Evolutionary conservation across 1,284 basidiomycete genomes (phyloP).

Genomic region (Melampsora larici-populina): DNA sequence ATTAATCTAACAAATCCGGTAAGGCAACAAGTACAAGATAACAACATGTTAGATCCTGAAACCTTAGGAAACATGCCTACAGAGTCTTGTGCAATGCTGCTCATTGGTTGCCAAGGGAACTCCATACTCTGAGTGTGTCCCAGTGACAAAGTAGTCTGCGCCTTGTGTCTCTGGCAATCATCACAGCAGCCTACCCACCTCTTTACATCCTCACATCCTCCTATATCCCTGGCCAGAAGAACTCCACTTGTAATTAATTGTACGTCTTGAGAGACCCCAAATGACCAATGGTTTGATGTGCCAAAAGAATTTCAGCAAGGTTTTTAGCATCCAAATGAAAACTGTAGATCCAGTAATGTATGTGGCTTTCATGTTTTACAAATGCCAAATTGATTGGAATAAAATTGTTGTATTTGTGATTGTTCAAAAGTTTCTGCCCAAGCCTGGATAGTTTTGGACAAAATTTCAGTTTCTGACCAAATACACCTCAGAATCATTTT

Average conservation of each 20-base stretch:
- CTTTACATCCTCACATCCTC: not conserved
- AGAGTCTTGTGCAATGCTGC: not conserved
- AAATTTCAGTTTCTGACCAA: too few species aligned
- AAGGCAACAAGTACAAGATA: not conserved
- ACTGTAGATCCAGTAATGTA: too few species aligned
- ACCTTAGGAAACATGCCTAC: not conserved
- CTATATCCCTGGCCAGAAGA: not conserved
- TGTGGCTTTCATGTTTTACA: too few species aligned
- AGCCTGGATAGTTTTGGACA: too few species aligned
- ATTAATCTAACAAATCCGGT: not conserved
- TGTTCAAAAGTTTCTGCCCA: too few species aligned
- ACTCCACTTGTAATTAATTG: not conserved
- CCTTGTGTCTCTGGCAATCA: not conserved
- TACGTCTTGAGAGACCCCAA: not conserved
- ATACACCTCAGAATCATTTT: too few species aligned
- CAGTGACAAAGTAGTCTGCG: not conserved
- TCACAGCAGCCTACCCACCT: not conserved
- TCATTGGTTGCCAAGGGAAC: not conserved
- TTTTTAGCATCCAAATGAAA: too few species aligned
- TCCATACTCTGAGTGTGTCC: not conserved
- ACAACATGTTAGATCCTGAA: not conserved
- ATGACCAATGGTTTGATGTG: not conserved
- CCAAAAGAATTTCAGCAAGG: too few species aligned
- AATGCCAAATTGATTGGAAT: too few species aligned
- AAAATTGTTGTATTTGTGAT: too few species aligned